Percentiles rank a stretch among this genome's conserved stretches.
Evolutionary conservation across 2,329 filamentous ascomycete genomes (phyloP).

Genomic region (Ascochyta pisi): DNA sequence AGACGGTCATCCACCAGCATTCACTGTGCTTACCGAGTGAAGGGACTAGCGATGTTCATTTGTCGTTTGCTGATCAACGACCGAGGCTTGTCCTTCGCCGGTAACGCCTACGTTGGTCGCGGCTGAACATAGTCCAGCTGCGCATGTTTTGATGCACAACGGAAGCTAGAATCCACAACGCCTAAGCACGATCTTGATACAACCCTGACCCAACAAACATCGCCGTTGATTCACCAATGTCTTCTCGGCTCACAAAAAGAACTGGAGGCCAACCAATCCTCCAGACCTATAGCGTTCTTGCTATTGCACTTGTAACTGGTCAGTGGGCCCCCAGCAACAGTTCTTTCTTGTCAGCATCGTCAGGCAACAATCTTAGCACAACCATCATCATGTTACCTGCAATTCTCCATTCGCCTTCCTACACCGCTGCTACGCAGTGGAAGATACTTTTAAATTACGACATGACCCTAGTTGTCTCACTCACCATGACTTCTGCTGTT

Average conservation of each 20-base stretch:
- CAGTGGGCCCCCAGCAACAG: too few relatives aligned
- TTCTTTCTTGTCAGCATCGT: too few relatives aligned
- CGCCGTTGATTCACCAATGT: background rate
- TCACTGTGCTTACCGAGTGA: background rate
- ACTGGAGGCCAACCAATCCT: background rate
- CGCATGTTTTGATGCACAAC: background rate
- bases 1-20: background rate
- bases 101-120: background rate
- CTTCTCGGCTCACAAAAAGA: background rate
- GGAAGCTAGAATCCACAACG: background rate
- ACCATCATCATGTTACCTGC: too few relatives aligned
- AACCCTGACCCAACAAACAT: background rate
- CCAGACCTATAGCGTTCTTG: too few relatives aligned
- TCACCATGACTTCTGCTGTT: slow-evolving; percentile 20
- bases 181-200: background rate
- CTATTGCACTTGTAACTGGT: too few relatives aligned
- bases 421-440: slow-evolving; percentile 26
- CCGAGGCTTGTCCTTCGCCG: background rate
- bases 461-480: slow-evolving; percentile 24
- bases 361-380: too few relatives aligned
- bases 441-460: slow-evolving; percentile 24
- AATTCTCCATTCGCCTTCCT: slow-evolving; percentile 9
- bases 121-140: background rate
- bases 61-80: background rate
- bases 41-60: background rate